Evolutionary conservation across 164 flowering plant genomes (phyloP).

Genomic region (Magnolia sinica): DNA sequence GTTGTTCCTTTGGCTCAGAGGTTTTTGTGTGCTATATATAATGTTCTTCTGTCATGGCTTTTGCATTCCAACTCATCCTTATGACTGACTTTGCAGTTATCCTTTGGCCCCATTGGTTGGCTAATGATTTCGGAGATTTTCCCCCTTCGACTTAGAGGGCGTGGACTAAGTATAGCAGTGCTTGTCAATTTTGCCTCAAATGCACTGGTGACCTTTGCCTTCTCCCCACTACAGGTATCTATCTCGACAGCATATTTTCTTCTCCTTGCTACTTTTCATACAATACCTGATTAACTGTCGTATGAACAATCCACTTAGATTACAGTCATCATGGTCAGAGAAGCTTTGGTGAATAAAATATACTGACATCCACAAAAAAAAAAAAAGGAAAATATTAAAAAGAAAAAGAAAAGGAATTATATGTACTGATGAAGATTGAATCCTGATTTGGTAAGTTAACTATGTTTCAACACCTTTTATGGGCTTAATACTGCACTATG

Average conservation of each 20-base stretch:
- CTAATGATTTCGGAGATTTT: conserved; percentile 94
- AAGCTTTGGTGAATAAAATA: background rate
- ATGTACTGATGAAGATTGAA: too few species aligned
- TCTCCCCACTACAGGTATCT: conserved; percentile 75
- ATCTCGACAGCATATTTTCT: background rate
- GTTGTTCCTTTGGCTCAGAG: background rate
- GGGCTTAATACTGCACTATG: background rate
- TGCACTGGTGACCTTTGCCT: conserved; percentile 87
- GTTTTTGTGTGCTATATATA: background rate
- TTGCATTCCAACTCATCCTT: background rate
- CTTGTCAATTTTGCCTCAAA: conserved; percentile 87
- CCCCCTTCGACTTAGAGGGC: conserved; percentile 78
- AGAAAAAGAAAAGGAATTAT: too few species aligned
- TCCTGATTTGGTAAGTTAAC: background rate
- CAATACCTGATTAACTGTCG: background rate
- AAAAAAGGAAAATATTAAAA: too few species aligned
- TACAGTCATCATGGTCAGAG: too few species aligned
- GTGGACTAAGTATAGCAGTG: conserved; percentile 84
- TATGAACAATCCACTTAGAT: background rate
- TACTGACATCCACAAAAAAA: too few species aligned
- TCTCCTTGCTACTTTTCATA: background rate
- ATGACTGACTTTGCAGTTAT: conserved; percentile 51
- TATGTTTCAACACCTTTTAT: background rate
- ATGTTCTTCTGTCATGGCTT: background rate
- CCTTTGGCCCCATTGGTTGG: conserved; percentile 99